Evolutionary conservation across 345 rosid genomes (phyloP).

Genomic region (Syzygium oleosum): DNA sequence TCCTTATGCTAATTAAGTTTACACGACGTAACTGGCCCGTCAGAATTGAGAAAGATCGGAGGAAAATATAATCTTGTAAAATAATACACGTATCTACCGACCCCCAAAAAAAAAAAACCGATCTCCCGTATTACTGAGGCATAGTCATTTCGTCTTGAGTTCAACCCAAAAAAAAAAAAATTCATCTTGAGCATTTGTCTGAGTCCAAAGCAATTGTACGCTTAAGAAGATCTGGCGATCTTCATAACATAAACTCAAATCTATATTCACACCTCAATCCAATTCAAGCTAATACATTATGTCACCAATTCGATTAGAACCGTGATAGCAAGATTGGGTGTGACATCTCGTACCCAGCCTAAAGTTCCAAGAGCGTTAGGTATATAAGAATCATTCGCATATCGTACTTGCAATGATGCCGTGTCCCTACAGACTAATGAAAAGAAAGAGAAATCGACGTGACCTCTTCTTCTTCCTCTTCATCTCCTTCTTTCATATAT

Average conservation of each 20-base stretch:
- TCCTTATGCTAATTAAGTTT: neutral
- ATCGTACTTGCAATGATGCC: neutral
- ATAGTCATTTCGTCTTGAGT: rapidly evolving
- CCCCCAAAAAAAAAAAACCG: no score
- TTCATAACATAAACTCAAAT: no score
- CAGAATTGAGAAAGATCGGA: neutral
- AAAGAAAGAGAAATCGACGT: neutral
- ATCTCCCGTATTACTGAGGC: rapidly evolving
- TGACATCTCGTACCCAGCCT: neutral
- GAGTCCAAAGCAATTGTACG: neutral
- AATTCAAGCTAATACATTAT: rapidly evolving
- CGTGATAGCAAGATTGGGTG: neutral
- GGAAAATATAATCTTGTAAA: neutral
- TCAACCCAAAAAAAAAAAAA: no score
- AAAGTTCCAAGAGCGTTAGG: no score
- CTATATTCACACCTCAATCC: neutral
- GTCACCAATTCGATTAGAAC: neutral
- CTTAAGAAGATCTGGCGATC: neutral
- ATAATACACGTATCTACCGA: neutral
- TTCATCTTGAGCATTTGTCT: neutral
- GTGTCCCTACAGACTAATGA: rapidly evolving
- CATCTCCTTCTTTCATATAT: no score
- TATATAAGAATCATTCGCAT: rapidly evolving
- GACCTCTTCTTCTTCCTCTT: neutral
- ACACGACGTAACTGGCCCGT: neutral